phyloP scores from a whole-genome alignment of 2,329 filamentous ascomycete species.

The Aureobasidium sp. region DNA sequence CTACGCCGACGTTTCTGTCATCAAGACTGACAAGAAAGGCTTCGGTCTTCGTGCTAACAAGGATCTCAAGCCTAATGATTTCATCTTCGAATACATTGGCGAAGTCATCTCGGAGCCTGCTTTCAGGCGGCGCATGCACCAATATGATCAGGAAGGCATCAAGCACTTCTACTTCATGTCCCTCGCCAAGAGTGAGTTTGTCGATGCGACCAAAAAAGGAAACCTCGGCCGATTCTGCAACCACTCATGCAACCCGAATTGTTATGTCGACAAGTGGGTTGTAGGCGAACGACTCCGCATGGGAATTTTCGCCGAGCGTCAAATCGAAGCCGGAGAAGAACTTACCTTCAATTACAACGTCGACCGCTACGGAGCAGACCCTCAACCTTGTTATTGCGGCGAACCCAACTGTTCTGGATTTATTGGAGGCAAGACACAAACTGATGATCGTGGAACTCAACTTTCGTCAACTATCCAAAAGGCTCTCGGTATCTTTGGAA shows the following conservation, averaged over 20 bases:
- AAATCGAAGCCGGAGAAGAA: conserved; percentile 85
- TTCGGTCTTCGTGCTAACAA: conserved; percentile 79
- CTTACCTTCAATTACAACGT: conserved; percentile 99
- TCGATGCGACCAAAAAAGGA: conserved; percentile 93
- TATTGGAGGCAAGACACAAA: conserved; percentile 96
- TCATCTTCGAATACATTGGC: conserved; percentile 97
- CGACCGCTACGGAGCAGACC: conserved; percentile 92
- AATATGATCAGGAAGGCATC: conserved; percentile 93
- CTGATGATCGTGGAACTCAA: conserved; percentile 78
- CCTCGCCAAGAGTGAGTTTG: conserved; percentile 88
- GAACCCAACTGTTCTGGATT: conserved; percentile 93
- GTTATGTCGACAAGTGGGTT: conserved; percentile 99
- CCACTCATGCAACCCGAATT: conserved; percentile 97
- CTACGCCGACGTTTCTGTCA: conserved; percentile 86
- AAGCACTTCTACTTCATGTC: conserved; percentile 99
- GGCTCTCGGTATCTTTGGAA: conserved; percentile 88
- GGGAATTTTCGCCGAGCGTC: conserved; percentile 91
- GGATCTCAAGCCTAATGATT: conserved; percentile 72
- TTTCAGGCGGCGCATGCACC: conserved; percentile 81
- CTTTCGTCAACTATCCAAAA: conserved; percentile 77
- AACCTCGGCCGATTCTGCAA: conserved; percentile 98
- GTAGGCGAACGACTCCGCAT: conserved; percentile 97
- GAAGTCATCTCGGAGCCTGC: conserved; percentile 92
- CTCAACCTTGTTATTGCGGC: conserved; percentile 92
- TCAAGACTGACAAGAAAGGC: conserved; percentile 97